Percentiles rank a stretch among this genome's conserved stretches.
Evolutionary conservation across 176 grass and related monocot genomes (phyloP).

Genomic region (Oryza meyeriana): DNA sequence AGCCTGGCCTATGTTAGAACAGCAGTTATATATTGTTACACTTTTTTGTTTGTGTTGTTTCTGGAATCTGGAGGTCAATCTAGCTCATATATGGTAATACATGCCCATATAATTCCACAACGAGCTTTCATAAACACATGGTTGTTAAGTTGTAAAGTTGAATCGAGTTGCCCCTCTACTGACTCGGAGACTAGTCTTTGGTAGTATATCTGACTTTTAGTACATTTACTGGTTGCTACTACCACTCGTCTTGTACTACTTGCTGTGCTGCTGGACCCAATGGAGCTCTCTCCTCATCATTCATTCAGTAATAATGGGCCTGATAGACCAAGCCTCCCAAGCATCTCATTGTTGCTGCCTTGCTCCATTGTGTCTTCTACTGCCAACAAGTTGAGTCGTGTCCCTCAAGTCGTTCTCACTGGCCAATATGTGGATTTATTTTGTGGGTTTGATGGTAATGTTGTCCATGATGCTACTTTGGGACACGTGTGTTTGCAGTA

Average conservation of each 20-base stretch:
- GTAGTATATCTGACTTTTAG: neutral
- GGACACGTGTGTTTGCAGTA: neutral
- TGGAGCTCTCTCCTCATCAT: neutral
- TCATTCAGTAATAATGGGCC: neutral
- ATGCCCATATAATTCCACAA: neutral
- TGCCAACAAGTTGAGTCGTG: too few species aligned
- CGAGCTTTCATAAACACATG: conserved; percentile 2
- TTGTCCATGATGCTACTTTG: neutral
- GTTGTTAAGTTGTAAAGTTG: neutral
- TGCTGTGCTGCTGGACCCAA: neutral
- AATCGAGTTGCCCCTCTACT: neutral
- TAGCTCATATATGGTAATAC: neutral
- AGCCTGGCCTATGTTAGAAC: neutral
- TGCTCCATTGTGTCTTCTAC: neutral
- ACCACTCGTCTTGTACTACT: neutral
- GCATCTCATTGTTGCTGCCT: neutral
- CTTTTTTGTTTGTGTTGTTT: neutral
- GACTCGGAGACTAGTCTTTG: neutral
- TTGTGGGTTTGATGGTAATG: neutral
- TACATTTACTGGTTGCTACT: neutral
- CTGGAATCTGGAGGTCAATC: neutral
- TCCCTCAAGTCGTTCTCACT: too few species aligned
- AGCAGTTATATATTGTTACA: neutral
- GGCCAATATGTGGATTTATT: neutral
- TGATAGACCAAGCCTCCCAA: neutral